Base-by-base conservation (phyloP, 1,284 basidiomycete species). In the Earliella scabrosa region DNA sequence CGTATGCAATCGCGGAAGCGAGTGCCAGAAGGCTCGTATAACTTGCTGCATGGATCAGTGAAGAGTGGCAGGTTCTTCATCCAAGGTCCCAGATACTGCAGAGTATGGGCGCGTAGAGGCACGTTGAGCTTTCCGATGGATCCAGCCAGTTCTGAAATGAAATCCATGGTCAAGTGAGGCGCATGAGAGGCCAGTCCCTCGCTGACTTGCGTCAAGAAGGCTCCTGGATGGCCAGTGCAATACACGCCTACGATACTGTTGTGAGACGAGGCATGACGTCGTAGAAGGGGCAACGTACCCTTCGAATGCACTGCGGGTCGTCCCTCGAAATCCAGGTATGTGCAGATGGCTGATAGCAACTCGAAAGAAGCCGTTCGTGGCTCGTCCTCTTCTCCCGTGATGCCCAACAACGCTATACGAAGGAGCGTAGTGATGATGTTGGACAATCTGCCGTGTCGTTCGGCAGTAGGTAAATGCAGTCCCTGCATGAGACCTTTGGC, bases 61-160 rank as follows among this genome's bases (percentile, higher is more conserved):
- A 92, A 95, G 20, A 77, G 69, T 2, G 83, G 77, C 2, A 97
- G 75, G 66, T 95, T 95, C 69, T 82, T 86, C 44, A 96, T 80
- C 94, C 94, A 97, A 2, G 94, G 92, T 41, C 82, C 83, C 75
- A 95, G 81, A 66, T 94, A 95, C 58, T 89, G 85, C 18, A 95
- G 71, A 65, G 87, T 93, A 50, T 82, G 82, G 26, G 91, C 82
- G 51, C 87, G 85, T 53, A 87, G 86, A 1, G 81, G 59, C 2
- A 70, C 71, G 6, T 76, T 71, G 4, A 73, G 65, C 68, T 84
- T 85, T 54, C 85, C 81, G 71, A 91, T 82, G 24, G 82, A 80
- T 4, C 82, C 78, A 26, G 85, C 84, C 46, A 95, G 90, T 73
- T 95, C 93, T 20, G 86, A 85, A 52, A 96, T 77, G 73, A 96